Evolutionary conservation across 192 early-diverging fungal species (phyloP).

Genomic region (Chytriomyces confervae): DNA sequence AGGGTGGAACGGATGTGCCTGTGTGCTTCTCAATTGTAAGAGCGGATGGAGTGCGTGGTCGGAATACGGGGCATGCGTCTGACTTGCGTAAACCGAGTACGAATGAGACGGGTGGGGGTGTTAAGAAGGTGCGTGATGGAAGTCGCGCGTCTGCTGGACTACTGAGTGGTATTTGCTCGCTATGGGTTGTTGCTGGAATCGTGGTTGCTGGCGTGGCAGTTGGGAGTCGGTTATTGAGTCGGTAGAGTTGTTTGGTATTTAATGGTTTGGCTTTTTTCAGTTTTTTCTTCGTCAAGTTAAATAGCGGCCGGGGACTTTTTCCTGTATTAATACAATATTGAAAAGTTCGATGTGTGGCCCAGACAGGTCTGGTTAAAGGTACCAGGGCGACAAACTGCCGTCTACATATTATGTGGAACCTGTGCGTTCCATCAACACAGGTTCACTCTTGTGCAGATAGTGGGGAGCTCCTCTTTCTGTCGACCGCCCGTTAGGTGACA

Average conservation of each 20-base stretch:
- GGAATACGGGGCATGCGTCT: background rate
- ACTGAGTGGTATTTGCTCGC: background rate
- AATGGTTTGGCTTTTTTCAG: no score
- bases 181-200: background rate
- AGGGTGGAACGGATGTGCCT: background rate
- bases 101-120: background rate
- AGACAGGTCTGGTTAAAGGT: no score
- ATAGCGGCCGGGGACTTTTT: no score
- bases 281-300: no score
- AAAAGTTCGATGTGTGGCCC: no score
- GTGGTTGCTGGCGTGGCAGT: background rate
- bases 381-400: no score
- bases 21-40: background rate
- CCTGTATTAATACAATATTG: no score
- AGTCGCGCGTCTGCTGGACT: background rate
- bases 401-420: no score
- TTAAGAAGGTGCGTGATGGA: background rate
- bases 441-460: no score
- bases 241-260: background rate
- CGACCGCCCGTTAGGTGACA: no score
- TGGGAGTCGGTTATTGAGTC: background rate
- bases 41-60: background rate
- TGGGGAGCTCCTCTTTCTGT: no score
- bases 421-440: no score
- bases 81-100: background rate